Evolutionary conservation across 495 filamentous ascomycete genomes (phyloP), one percentile per base, ranked within the genome.

Genomic region (Tuber indicum): DNA sequence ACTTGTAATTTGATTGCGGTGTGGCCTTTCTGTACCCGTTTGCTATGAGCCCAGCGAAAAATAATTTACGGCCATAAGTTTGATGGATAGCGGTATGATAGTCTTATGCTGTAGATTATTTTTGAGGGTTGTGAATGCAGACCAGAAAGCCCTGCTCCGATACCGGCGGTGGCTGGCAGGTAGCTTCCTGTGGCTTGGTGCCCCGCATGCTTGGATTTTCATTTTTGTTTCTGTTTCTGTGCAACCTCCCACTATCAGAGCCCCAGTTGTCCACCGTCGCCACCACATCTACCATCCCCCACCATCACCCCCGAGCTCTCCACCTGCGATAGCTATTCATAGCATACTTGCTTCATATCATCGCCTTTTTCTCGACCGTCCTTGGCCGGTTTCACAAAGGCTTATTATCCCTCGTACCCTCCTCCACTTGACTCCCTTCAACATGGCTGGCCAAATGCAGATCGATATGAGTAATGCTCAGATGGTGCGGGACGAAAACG

Each of bases 401-500:
- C 58, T 36, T 66, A 75, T 36, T 70, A 36, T n/a, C 43, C 47
- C 47, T 47, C 39, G 62, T 44, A 41, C 19, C n/a, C 42, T 72
- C 69, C 39, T 73, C 74, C 71, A 58, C 47, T 49, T 71, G 58
- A 70, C 17, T 32, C 72, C 74, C 72, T 78, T 72, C 36, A 79
- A 71, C 81, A 84, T 84, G 83, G 79, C 83, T 62, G 72, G 75
- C 44, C 77, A 79, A 73, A 84, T 84, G 76, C 77, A 77, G 75
- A 83, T 87, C 71, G 87, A 81, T 62, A 77, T 77, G 76, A 79
- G 72, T 82, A 83, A 84, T 92, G 91, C 91, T 78, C 88, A 89
- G 85, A 87, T 93, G 85, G 87, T 92, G 87, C 91, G 91, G 87
- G 96, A 99, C 90, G 96, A 99, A 86, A 91, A 94, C 84, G 96